Evolutionary conservation across 2,329 filamentous ascomycete species (phyloP).

Genomic region (Diaporthe eres): DNA sequence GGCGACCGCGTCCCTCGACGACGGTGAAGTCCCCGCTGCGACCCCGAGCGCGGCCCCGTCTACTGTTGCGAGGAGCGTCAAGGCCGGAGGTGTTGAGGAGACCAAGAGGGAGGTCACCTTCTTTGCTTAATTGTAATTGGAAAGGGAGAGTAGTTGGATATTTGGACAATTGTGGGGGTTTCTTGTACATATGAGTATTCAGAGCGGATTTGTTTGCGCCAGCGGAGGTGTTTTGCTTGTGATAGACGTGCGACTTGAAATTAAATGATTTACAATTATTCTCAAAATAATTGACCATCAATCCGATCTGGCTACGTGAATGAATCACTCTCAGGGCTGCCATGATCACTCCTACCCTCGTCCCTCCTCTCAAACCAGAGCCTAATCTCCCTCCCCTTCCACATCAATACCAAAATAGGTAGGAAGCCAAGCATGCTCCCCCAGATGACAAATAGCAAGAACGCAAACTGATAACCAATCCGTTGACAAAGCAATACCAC

Average conservation of each 20-base stretch:
- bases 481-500: constrained; percentile 28
- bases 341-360: neutral
- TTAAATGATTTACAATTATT: neutral
- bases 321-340: neutral
- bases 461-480: constrained; percentile 35
- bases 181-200: neutral
- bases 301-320: neutral
- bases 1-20: constrained; percentile 12
- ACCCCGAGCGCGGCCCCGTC: neutral
- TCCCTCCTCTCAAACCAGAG: constrained; percentile 23
- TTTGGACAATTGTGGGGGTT: neutral
- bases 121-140: constrained; percentile 35
- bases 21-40: neutral
- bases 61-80: neutral
- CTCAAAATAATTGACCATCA: neutral
- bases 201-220: neutral
- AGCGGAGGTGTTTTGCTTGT: neutral
- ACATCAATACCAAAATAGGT: constrained; percentile 24
- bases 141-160: neutral
- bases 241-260: neutral
- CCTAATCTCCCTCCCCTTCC: constrained; percentile 28
- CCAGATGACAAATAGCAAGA: constrained; percentile 31
- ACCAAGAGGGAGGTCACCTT: constrained; percentile 38
- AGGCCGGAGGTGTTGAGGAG: constrained; percentile 26
- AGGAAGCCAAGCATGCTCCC: constrained; percentile 33